phyloP scores from a whole-genome alignment of 1,284 basidiomycete species.

The Phellopilus nigrolimitatus region DNA sequence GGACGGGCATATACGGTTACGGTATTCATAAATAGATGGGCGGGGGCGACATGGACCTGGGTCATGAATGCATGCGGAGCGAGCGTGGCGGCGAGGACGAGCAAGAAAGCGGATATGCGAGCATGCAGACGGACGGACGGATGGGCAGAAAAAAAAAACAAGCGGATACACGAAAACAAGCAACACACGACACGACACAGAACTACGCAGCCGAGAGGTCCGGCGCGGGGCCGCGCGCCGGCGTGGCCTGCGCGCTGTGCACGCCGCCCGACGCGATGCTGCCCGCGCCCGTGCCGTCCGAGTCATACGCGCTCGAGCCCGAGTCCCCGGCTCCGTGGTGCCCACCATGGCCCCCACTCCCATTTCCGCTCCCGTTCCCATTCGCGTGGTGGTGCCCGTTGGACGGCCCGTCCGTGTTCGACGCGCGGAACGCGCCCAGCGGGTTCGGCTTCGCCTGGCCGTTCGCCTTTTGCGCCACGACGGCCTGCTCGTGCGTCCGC shows the following conservation, averaged over 20 bases:
- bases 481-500: conserved; percentile 30
- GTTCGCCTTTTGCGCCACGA: conserved; percentile 2
- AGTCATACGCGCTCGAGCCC: conserved; percentile 15
- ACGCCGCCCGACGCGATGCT: too few species aligned
- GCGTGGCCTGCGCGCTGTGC: conserved; percentile 15
- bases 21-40: conserved; percentile 2
- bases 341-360: too few species aligned
- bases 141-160: neutral
- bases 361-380: neutral
- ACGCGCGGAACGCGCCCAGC: conserved; percentile 4
- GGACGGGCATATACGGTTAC: conserved; percentile 2
- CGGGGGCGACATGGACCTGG: too few species aligned
- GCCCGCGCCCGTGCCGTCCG: conserved; percentile 12
- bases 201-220: conserved; percentile 9
- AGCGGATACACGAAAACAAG: neutral
- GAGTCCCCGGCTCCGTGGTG: neutral
- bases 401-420: neutral
- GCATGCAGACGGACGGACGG: neutral
- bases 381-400: neutral
- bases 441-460: conserved; percentile 2
- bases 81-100: neutral
- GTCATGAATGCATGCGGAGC: neutral
- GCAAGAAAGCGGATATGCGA: neutral
- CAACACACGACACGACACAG: neutral
- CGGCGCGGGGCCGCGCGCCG: conserved; percentile 13